A percentile compares a stretch with the other conserved stretches of the same genome.
These are phyloP conservation scores for Aphanoascus verrucosus DNA, from an alignment of 2,329 filamentous ascomycete genomes.

Conservation along the genomic window DNA sequence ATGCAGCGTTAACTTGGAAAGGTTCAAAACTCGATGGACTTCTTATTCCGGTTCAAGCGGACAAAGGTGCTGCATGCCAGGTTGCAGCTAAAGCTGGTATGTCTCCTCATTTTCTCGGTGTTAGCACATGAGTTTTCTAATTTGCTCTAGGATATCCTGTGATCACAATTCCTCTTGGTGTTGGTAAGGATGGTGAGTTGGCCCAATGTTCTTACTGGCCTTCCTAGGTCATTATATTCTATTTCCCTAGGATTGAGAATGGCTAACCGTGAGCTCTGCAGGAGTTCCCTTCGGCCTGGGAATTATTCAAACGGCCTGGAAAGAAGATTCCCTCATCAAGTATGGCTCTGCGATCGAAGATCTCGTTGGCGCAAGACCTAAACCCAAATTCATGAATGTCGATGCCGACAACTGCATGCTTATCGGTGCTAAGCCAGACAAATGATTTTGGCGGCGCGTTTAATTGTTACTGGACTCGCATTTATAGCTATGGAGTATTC, in stretches of 20 bases:
- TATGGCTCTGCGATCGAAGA: conserved; percentile 56
- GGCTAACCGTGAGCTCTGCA: background rate
- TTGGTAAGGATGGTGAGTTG: conserved; percentile 28
- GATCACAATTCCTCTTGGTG: conserved; percentile 56
- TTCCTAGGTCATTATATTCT: too few species aligned
- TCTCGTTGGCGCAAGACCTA: conserved; percentile 22
- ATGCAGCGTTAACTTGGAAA: conserved; percentile 48
- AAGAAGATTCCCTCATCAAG: conserved; percentile 47
- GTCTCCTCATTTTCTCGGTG: conserved; percentile 28
- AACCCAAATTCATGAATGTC: conserved; percentile 10
- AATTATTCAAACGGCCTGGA: conserved; percentile 52
- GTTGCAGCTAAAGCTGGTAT: conserved; percentile 13
- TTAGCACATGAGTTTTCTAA: conserved; percentile 47
- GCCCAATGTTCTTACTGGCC: background rate
- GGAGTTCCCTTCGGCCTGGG: conserved; percentile 54
- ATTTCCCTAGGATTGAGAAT: too few species aligned
- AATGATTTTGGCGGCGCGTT: background rate
- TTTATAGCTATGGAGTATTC: too few species aligned
- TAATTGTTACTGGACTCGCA: too few species aligned
- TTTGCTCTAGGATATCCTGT: conserved; percentile 55
- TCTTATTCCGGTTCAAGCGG: conserved; percentile 56
- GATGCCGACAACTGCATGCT: conserved; percentile 12
- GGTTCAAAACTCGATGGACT: conserved; percentile 46
- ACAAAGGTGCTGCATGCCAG: conserved; percentile 10
- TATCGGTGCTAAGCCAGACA: conserved; percentile 8